These are phyloP conservation scores for Skeletonema potamos DNA, from an alignment of 108 stramenopile genomes.

Conservation along the genomic window DNA sequence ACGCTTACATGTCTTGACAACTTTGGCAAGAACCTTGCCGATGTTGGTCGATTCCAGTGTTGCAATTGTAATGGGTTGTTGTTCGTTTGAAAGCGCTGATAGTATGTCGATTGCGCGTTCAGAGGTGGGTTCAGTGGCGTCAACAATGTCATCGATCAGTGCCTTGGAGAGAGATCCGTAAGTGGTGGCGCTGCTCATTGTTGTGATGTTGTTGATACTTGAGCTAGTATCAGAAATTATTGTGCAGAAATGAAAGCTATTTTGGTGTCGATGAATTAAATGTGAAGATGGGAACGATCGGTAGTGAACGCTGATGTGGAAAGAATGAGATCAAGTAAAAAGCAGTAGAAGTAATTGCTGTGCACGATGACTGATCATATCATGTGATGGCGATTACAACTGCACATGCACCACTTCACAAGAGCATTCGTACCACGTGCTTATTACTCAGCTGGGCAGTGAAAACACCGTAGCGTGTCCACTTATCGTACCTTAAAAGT, in stretches of 20 bases:
- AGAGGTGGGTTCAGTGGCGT: not conserved
- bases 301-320: not conserved
- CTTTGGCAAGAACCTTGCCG: slow-evolving; percentile 51
- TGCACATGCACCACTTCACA: too few relatives aligned
- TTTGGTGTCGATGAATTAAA: not conserved
- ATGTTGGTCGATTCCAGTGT: slow-evolving; percentile 53
- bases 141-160: slow-evolving; percentile 10
- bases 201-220: not conserved
- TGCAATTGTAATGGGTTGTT: slow-evolving; percentile 28
- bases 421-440: too few relatives aligned
- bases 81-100: not conserved
- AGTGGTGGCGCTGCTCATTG: not conserved
- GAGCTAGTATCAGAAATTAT: too few relatives aligned
- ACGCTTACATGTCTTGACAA: slow-evolving; percentile 53
- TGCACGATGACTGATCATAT: not conserved
- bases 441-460: too few relatives aligned
- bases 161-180: not conserved
- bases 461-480: too few relatives aligned
- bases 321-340: not conserved
- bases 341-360: not conserved
- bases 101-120: not conserved
- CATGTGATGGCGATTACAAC: too few relatives aligned
- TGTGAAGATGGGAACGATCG: not conserved
- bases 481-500: too few relatives aligned
- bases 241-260: not conserved